Conservation (phyloP, 1,284 basidiomycete species). For the Moesziomyces globuligerus region DNA sequence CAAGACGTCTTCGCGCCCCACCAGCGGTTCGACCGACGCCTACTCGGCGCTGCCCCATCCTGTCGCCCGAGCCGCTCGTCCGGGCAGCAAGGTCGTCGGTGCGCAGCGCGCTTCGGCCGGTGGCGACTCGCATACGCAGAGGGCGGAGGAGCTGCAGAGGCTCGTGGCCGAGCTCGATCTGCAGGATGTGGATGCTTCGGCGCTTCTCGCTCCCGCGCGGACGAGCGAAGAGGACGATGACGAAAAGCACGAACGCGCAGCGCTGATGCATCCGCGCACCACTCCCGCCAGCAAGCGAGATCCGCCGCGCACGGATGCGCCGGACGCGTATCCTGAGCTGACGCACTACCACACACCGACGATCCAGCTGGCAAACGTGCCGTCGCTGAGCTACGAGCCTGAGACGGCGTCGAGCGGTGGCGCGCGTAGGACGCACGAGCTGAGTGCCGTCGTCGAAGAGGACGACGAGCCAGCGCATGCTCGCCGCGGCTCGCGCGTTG, state of each 20-base stretch:
- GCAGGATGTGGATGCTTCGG: constrained; percentile 21
- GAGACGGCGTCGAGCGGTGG: background rate
- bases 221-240: constrained; percentile 27
- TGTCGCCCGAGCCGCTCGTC: background rate
- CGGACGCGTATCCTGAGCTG: constrained; percentile 32
- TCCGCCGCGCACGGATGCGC: background rate
- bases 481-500: background rate
- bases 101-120: no score
- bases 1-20: background rate
- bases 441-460: constrained; percentile 18
- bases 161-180: constrained; percentile 44
- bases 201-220: constrained; percentile 6
- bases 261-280: constrained; percentile 8
- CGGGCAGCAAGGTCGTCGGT: background rate
- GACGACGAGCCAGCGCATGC: constrained; percentile 2
- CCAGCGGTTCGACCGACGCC: constrained; percentile 1
- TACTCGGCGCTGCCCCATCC: constrained; percentile 10
- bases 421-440: background rate
- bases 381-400: constrained; percentile 27
- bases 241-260: constrained; percentile 21
- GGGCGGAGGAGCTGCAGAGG: constrained; percentile 28
- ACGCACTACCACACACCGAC: constrained; percentile 33
- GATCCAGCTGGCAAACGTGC: constrained; percentile 33
- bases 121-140: constrained; percentile 12
- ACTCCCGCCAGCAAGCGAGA: background rate